Percentiles rank a stretch among this genome's conserved stretches.
These are phyloP conservation scores for Carex cristatella DNA, from an alignment of 176 grass and related monocot species.

Conservation along the genomic window DNA sequence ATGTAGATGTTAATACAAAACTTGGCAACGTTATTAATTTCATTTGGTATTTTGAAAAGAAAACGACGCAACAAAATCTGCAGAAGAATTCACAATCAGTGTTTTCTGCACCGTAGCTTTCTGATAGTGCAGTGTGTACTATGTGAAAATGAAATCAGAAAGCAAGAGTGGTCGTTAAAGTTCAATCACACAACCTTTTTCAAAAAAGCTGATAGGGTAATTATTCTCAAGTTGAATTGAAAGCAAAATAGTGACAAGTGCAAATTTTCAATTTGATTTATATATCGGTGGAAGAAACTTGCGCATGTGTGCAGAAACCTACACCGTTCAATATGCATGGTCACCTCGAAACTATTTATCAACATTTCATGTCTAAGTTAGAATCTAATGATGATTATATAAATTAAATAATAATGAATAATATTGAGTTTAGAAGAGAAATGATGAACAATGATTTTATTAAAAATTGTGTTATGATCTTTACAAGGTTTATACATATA, in stretches of 20 bases:
- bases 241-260: neutral
- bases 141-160: conserved; percentile 5
- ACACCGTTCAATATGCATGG: neutral
- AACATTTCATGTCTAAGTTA: neutral
- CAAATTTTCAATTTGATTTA: neutral
- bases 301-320: neutral
- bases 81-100: neutral
- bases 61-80: neutral
- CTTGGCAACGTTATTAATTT: neutral
- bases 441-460: no score
- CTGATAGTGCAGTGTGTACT: neutral
- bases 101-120: neutral
- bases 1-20: neutral
- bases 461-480: no score
- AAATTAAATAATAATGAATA: neutral
- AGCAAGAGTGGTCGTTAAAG: neutral
- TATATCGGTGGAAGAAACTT: neutral
- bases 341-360: neutral
- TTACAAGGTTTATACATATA: no score
- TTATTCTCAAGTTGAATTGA: neutral
- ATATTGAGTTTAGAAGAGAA: no score
- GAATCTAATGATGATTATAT: neutral
- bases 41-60: neutral
- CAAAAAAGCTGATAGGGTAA: neutral
- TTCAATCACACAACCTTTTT: neutral